Percentiles rank a stretch among this genome's conserved stretches.
Evolutionary conservation across 2,329 filamentous ascomycete species (phyloP).

Genomic region (Venturia aucupariae): DNA sequence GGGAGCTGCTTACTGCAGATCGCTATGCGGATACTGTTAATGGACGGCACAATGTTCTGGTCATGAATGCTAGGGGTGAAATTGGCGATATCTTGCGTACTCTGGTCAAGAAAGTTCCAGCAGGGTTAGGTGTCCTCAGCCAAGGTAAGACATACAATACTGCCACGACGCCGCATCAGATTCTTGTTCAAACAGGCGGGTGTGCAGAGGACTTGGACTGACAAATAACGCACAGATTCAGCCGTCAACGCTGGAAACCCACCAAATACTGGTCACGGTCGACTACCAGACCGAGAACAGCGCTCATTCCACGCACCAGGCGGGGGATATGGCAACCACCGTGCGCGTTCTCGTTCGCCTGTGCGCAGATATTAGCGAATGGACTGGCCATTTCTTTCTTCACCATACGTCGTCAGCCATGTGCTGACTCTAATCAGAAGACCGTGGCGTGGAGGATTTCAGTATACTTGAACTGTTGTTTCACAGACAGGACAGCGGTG

Average conservation of each 20-base stretch:
- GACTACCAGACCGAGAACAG: constrained; percentile 12
- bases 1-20: constrained; percentile 14
- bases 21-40: constrained; percentile 7
- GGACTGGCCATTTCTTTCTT: neutral
- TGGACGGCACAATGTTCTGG: constrained; percentile 14
- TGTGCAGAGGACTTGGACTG: neutral
- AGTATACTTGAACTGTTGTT: neutral
- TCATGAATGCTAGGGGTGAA: constrained; percentile 15
- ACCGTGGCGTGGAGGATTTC: neutral
- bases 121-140: constrained; percentile 11
- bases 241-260: constrained; percentile 11
- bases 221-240: neutral
- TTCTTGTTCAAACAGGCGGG: neutral
- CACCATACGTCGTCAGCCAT: neutral
- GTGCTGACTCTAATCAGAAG: neutral
- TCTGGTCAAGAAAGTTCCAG: constrained; percentile 13
- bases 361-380: neutral
- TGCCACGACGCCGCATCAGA: neutral
- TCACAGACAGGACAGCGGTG: neutral
- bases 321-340: neutral
- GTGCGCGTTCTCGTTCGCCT: constrained; percentile 5
- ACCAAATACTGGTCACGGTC: constrained; percentile 2
- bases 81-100: constrained; percentile 14
- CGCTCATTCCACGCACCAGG: neutral
- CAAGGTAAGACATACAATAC: constrained; percentile 7